Evolutionary conservation across 1,284 basidiomycete species (phyloP).

Genomic region (Cryptococcus maquisensis): DNA sequence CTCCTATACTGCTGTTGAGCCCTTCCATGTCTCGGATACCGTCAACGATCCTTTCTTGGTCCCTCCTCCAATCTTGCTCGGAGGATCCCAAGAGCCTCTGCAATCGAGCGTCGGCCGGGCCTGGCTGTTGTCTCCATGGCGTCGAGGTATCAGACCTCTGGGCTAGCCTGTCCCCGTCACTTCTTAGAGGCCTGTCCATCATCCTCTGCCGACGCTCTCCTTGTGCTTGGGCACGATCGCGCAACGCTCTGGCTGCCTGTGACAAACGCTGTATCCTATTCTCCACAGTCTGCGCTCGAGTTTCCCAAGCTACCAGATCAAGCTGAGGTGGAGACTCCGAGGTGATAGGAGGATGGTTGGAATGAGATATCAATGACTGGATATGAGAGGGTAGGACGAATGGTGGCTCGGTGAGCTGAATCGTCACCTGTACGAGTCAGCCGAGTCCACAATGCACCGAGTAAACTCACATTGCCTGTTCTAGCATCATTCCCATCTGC

Average conservation of each 20-base stretch:
- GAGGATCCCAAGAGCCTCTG: neutral
- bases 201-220: neutral
- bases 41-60: neutral
- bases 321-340: neutral
- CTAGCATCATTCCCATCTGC: neutral
- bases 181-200: neutral
- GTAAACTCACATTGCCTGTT: neutral
- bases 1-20: neutral
- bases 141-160: too few species aligned
- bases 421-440: neutral
- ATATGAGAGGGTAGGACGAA: slow-evolving; percentile 13
- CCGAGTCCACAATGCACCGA: neutral
- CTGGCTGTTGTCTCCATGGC: too few species aligned
- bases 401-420: slow-evolving; percentile 8
- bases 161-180: neutral
- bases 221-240: neutral
- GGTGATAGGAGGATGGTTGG: neutral
- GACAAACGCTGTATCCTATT: slow-evolving; percentile 8
- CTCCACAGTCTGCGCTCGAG: slow-evolving; percentile 11
- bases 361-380: neutral
- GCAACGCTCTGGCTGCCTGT: slow-evolving; percentile 7
- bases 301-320: slow-evolving; percentile 1
- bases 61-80: neutral
- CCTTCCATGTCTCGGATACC: neutral
- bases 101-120: too few species aligned